These are phyloP conservation scores for Nemania diffusa DNA, from an alignment of 2,329 filamentous ascomycete species.

Conservation along the genomic window DNA sequence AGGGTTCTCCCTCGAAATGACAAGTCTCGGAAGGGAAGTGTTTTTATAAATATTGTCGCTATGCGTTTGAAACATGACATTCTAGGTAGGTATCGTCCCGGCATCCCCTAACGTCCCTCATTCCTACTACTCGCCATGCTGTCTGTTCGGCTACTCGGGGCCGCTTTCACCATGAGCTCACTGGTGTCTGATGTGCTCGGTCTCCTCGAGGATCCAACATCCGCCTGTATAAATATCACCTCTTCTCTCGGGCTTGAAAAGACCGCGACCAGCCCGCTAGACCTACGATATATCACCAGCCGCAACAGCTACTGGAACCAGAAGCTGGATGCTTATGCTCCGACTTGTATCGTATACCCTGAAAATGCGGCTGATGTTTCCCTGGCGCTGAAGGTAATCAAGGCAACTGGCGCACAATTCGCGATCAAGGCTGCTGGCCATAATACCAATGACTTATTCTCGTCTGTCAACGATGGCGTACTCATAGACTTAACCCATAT, in stretches of 20 bases:
- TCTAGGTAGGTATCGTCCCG: neutral
- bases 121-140: constrained; percentile 6
- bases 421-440: constrained; percentile 29
- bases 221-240: constrained; percentile 16
- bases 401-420: constrained; percentile 15
- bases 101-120: neutral
- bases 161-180: constrained; percentile 1
- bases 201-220: constrained; percentile 5
- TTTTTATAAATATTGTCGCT: constrained; percentile 10
- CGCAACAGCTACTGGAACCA: constrained; percentile 30
- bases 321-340: constrained; percentile 15
- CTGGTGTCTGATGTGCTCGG: constrained; percentile 1
- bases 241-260: constrained; percentile 3
- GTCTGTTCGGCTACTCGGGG: neutral
- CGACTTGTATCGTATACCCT: constrained; percentile 29
- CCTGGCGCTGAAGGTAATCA: constrained; percentile 13
- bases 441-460: constrained; percentile 29
- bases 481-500: constrained; percentile 30
- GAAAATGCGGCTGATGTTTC: constrained; percentile 27
- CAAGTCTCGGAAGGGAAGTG: neutral
- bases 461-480: constrained; percentile 26
- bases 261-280: constrained; percentile 4
- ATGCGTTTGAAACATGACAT: constrained; percentile 7
- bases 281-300: constrained; percentile 22
- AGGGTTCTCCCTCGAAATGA: neutral